Evolutionary conservation across 441 rosid genomes (phyloP), one percentile per base, ranked within the genome.

Genomic region (Eutrema salsugineum): DNA sequence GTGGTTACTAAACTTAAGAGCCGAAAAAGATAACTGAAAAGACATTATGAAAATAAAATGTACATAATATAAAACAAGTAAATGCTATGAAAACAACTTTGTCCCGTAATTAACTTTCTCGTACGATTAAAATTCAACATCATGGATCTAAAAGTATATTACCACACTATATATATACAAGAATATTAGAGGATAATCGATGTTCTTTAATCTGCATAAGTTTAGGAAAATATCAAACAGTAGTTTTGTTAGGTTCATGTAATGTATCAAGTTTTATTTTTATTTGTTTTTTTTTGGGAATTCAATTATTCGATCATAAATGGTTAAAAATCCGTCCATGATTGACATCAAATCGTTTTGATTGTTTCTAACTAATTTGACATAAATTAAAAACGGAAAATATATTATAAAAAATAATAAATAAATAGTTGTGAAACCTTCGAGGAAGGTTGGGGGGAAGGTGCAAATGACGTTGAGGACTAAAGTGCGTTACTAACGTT

Each of bases 381-480:
- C 59, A 35, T 19, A 20, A 67, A 53, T 28, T 35, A 7, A 56
- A 53, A 47, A 56, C 9, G 68, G 68, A 61, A 50, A 57, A 19
- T 4, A 75, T 19, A 12, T 54, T 65, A 1, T 8, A 6, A 47
- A 19, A 33, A 5, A 11, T n/a, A n/a, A 46, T 8, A 5, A 5
- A 11, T 11, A 11, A 62, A 32, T 35, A 6, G 59, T 70, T 76
- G 11, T 32, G 71, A 65, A 70, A 77, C 69, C 53, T 65, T 77
- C 22, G 67, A 44, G 73, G 72, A 72, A 80, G 83, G 83, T 66
- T 75, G 61, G 36, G 39, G 24, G 49, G 84, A 81, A 85, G 76
- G 77, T 72, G 59, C 62, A 3, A 22, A 58, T 75, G 66, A 76
- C 73, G 58, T 58, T 64, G 84, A 77, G 59, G 66, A 73, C 71